Evolutionary conservation across 345 rosid species (phyloP).

Genomic region (Firmiana major): DNA sequence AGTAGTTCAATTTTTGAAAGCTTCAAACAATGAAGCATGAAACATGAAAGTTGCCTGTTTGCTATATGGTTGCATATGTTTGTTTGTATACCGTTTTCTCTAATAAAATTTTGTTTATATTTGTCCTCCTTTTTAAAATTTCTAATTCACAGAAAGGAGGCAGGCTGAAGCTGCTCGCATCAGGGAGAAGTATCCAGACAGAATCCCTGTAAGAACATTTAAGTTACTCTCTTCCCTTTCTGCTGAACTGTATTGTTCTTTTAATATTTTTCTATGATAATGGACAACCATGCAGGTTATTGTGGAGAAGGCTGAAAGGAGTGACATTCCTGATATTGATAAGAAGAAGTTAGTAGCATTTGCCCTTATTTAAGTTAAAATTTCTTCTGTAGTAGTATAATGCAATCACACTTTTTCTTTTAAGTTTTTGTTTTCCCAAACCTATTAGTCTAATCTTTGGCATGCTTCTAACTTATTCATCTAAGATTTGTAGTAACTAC

Average conservation of each 20-base stretch:
- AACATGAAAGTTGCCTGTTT: neutral
- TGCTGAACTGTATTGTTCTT: neutral
- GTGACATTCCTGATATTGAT: constrained; percentile 92
- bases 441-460: neutral
- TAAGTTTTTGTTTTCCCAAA: no score
- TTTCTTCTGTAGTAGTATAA: neutral
- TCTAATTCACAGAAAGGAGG: constrained; percentile 57
- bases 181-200: constrained; percentile 84
- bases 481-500: neutral
- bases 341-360: constrained; percentile 78
- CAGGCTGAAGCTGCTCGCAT: constrained; percentile 76
- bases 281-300: constrained; percentile 59
- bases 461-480: neutral
- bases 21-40: neutral
- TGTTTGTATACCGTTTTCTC: neutral
- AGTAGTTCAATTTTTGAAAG: neutral
- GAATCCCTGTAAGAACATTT: constrained; percentile 67
- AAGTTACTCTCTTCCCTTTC: neutral
- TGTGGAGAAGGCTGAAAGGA: constrained; percentile 83
- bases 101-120: neutral
- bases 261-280: neutral
- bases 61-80: neutral
- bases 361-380: neutral
- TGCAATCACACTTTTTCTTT: neutral
- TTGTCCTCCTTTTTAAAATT: neutral